Evolutionary conservation across 1,139 yeast genomes (phyloP), one percentile per base, ranked within the genome.

Genomic region (Debaryomycetaceae sp.): DNA sequence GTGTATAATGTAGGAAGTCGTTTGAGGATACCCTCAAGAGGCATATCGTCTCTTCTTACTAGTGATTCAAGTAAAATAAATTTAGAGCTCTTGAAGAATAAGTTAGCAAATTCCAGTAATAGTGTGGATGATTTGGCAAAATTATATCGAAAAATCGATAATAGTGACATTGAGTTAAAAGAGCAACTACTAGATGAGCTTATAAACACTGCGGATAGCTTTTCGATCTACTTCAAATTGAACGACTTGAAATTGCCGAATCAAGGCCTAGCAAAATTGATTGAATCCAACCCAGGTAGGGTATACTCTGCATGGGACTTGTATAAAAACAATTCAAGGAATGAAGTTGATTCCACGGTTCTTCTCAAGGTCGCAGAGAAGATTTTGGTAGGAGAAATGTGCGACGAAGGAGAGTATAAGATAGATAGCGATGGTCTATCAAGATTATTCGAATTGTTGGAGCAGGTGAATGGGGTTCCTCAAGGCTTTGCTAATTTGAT

Each of bases 281-380:
- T 72, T 13, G 45, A 49, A 9, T 47, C 55, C 24, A 72, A 72
- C 43, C 75, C 76, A 0, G 76, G 74, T 15, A 50, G 78, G 41
- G 76, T 67, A 1, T 60, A 57, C 41, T 47, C 54, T 19, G 55
- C 70, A 26, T 56, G 62, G 57, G 74, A 70, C 15, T 50, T 72
- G 31, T 59, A 57, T 37, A 46, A 55, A 22, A 58, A 58, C 35
- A 67, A 67, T 37, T 48, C 47, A 30, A 17, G 28, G 3, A 39
- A 34, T 5, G 32, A 37, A 26, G 41, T 36, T 17, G 41, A 44
- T 5, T n/a, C 15, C 8, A 41, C 39, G 24, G 44, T 64, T 26
- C 44, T 57, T 3, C 40, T 47, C 1, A 43, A 45, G 7, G 49
- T 65, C 2, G 37, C 63, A 31, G 43, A 47, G 3, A 61, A 58